These are phyloP conservation scores for Penicillium sp. DNA, from an alignment of 2,329 filamentous ascomycete species.

Conservation along the genomic window DNA sequence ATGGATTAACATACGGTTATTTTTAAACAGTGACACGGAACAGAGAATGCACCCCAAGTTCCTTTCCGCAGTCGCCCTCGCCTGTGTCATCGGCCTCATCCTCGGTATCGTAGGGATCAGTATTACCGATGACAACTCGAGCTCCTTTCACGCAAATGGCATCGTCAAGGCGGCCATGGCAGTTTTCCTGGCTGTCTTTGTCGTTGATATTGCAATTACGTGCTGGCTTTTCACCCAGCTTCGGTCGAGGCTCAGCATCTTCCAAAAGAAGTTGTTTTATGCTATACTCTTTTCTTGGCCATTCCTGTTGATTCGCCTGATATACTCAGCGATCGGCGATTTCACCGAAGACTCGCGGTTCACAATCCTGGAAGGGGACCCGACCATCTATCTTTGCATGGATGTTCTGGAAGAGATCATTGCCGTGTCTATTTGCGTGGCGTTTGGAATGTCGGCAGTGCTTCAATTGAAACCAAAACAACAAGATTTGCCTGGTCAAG, in stretches of 20 bases:
- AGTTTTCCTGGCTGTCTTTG: slow-evolving; percentile 28
- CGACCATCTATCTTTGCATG: slow-evolving; percentile 37
- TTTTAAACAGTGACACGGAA: slow-evolving; percentile 8
- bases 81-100: slow-evolving; percentile 26
- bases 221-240: slow-evolving; percentile 18
- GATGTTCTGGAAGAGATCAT: slow-evolving; percentile 34
- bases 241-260: slow-evolving; percentile 7
- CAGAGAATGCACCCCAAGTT: slow-evolving; percentile 20
- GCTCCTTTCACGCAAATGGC: slow-evolving; percentile 7
- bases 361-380: slow-evolving; percentile 14
- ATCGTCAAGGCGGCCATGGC: slow-evolving; percentile 28
- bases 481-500: background rate
- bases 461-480: background rate
- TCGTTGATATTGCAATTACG: slow-evolving; percentile 16
- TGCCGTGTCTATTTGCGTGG: slow-evolving; percentile 27
- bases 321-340: slow-evolving; percentile 29
- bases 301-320: slow-evolving; percentile 31
- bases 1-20: background rate
- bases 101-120: slow-evolving; percentile 29
- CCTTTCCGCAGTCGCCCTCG: slow-evolving; percentile 12
- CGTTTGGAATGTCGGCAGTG: slow-evolving; percentile 23
- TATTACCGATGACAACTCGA: slow-evolving; percentile 2
- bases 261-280: slow-evolving; percentile 33
- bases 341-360: slow-evolving; percentile 13
- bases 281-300: slow-evolving; percentile 29